Evolutionary conservation across 169 alveolate genomes (phyloP).

Genomic region (Toxoplasma gondii): DNA sequence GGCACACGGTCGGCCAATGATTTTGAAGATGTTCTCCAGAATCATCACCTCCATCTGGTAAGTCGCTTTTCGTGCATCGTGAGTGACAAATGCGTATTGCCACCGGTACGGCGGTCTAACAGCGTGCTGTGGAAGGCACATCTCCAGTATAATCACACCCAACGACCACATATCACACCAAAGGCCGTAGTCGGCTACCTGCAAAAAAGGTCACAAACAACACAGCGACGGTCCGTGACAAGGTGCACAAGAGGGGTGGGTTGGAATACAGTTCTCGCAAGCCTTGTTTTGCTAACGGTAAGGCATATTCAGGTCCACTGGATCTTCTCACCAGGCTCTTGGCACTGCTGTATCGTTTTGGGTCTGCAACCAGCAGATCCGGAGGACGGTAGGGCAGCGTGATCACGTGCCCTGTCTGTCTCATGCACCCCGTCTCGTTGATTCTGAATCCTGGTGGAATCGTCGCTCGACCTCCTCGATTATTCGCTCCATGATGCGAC

Average conservation of each 20-base stretch:
- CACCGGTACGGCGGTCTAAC: constrained; percentile 18
- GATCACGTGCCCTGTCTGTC: constrained; percentile 53
- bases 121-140: constrained; percentile 47
- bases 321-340: neutral
- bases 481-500: neutral
- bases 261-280: too few species aligned
- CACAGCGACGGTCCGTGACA: neutral
- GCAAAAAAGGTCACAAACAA: neutral
- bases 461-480: neutral
- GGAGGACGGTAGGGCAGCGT: constrained; percentile 65
- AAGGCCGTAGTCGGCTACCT: constrained; percentile 47
- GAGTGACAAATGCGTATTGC: constrained; percentile 20
- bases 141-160: constrained; percentile 45
- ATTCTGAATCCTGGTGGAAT: neutral
- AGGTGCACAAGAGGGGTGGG: neutral
- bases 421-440: constrained; percentile 30
- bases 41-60: constrained; percentile 46
- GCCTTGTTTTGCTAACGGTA: too few species aligned
- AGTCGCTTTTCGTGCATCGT: neutral
- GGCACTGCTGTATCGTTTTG: neutral
- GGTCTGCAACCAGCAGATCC: constrained; percentile 47
- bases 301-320: neutral
- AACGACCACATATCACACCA: constrained; percentile 58
- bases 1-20: constrained; percentile 33
- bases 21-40: constrained; percentile 43